Percentiles rank a stretch among this genome's conserved stretches.
Evolutionary conservation across 2,329 filamentous ascomycete genomes (phyloP).

Genomic region (Diplodia mutila): DNA sequence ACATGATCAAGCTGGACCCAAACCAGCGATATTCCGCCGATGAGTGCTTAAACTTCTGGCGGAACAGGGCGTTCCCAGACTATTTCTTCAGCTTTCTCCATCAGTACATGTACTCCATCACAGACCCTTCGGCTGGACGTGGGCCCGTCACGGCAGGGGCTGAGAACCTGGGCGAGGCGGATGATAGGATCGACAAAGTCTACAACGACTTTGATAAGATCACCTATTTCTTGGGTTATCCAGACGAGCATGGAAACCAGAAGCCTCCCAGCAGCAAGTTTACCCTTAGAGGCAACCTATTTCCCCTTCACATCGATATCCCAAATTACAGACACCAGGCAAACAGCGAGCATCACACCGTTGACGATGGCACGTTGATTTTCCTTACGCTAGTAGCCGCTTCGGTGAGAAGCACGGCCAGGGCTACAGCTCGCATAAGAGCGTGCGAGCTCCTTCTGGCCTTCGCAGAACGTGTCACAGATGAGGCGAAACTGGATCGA

Average conservation of each 20-base stretch:
- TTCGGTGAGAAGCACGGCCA: slow-evolving; percentile 84
- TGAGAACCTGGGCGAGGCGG: slow-evolving; percentile 80
- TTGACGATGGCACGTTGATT: slow-evolving; percentile 88
- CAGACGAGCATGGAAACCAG: slow-evolving; percentile 52
- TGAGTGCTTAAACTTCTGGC: slow-evolving; percentile 91
- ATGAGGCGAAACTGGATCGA: slow-evolving; percentile 93
- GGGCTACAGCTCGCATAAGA: slow-evolving; percentile 82
- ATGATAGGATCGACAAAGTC: slow-evolving; percentile 91
- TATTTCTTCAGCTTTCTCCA: slow-evolving; percentile 99
- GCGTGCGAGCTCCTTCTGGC: slow-evolving; percentile 91
- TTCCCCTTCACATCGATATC: slow-evolving; percentile 83
- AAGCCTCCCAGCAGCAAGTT: slow-evolving; percentile 38
- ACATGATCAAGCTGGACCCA: slow-evolving; percentile 96
- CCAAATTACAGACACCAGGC: slow-evolving; percentile 79
- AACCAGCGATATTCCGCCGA: slow-evolving; percentile 91
- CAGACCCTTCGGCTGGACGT: slow-evolving; percentile 82
- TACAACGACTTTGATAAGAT: slow-evolving; percentile 98
- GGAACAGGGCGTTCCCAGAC: slow-evolving; percentile 86
- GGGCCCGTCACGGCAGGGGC: slow-evolving; percentile 68
- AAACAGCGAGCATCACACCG: slow-evolving; percentile 62
- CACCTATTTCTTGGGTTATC: slow-evolving; percentile 85
- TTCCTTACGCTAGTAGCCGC: slow-evolving; percentile 89
- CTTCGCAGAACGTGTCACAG: slow-evolving; percentile 87
- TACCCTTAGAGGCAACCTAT: slow-evolving; percentile 60
- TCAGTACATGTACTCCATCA: slow-evolving; percentile 96